These are phyloP conservation scores for Keithomyces neogunnii DNA, from an alignment of 2,329 filamentous ascomycete genomes.

Conservation along the genomic window DNA sequence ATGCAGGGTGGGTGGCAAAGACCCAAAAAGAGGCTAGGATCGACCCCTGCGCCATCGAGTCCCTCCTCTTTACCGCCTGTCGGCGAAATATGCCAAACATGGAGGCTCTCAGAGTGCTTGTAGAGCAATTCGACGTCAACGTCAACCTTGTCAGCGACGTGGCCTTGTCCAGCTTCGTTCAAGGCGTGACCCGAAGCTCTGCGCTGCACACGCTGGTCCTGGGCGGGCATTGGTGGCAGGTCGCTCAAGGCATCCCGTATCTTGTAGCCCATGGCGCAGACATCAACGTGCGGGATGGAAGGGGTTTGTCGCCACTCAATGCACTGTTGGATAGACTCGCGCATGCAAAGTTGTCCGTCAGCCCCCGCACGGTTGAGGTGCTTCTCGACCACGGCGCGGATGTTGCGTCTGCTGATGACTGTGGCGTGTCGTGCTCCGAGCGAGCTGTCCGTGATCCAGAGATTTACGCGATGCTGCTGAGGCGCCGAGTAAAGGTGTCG, in stretches of 20 bases:
- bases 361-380: constrained; percentile 7
- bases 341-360: background rate
- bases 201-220: constrained; percentile 9
- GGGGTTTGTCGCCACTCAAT: background rate
- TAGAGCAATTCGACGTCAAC: too few species aligned
- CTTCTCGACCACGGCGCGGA: constrained; percentile 11
- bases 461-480: too few species aligned
- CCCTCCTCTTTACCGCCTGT: too few species aligned
- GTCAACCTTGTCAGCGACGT: too few species aligned
- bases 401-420: background rate
- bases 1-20: too few species aligned
- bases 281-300: constrained; percentile 5
- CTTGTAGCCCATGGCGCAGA: constrained; percentile 12
- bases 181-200: constrained; percentile 3
- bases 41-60: background rate
- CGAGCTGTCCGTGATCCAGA: too few species aligned
- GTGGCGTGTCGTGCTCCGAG: too few species aligned
- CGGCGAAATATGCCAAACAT: too few species aligned
- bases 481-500: too few species aligned
- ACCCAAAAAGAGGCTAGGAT: too few species aligned
- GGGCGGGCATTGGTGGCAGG: constrained; percentile 15
- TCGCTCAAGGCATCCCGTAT: constrained; percentile 14
- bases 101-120: too few species aligned
- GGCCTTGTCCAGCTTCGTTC: background rate
- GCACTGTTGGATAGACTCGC: background rate